Conservation (phyloP, 2,329 filamentous ascomycete species). For the Zymoseptoria pseudotritici region DNA sequence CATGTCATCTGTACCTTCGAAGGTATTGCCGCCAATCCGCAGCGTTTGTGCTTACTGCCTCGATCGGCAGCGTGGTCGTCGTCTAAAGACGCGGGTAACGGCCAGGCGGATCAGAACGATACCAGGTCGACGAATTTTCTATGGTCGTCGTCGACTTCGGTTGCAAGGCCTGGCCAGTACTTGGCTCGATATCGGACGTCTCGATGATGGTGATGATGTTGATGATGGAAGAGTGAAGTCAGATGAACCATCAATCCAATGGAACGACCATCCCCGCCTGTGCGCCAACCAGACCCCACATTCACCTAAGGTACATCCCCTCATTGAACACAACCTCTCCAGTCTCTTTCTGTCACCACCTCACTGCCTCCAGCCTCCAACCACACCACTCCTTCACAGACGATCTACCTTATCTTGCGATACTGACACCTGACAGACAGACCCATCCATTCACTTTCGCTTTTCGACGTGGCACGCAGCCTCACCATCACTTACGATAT, state of each 20-base stretch:
- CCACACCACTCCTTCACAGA: neutral
- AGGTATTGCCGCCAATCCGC: neutral
- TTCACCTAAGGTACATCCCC: too few relatives aligned
- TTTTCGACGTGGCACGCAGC: neutral
- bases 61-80: too few relatives aligned
- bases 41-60: neutral
- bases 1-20: neutral
- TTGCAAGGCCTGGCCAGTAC: neutral
- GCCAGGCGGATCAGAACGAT: neutral
- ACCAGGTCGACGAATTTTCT: neutral
- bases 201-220: neutral
- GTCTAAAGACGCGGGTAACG: neutral
- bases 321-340: too few relatives aligned
- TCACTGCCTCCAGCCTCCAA: too few relatives aligned
- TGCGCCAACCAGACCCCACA: neutral
- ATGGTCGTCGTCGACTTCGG: neutral
- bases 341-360: too few relatives aligned
- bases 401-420: neutral
- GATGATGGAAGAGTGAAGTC: neutral
- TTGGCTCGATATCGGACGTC: neutral
- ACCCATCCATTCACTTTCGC: neutral
- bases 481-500: neutral
- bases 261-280: too few relatives aligned
- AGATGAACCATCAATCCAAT: neutral
- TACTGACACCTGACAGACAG: neutral